Evolutionary conservation across 2,329 filamentous ascomycete genomes (phyloP).

Genomic region (Huntiella savannae): DNA sequence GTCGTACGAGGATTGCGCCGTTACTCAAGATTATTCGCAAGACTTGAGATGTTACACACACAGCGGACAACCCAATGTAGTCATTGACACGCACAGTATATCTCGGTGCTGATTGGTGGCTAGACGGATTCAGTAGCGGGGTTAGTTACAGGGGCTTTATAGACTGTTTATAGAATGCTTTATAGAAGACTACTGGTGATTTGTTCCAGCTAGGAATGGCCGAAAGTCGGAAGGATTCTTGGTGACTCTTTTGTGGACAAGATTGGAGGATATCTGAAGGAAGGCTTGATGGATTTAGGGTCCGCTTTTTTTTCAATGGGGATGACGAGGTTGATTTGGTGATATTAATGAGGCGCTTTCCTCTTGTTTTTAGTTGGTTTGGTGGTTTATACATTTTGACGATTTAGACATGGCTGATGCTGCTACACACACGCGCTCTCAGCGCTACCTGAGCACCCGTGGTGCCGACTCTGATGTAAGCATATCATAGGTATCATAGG

Average conservation of each 20-base stretch:
- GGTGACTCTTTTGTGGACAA: conserved; percentile 2
- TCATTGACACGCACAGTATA: neutral
- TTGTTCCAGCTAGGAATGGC: neutral
- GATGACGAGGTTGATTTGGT: neutral
- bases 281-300: neutral
- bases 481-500: neutral
- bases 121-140: too few species aligned
- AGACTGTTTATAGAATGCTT: too few species aligned
- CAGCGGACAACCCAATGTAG: neutral
- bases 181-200: too few species aligned
- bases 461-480: conserved; percentile 31
- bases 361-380: neutral
- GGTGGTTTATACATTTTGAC: neutral
- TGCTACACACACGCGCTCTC: conserved; percentile 25
- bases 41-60: conserved; percentile 11
- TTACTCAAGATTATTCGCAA: conserved; percentile 31
- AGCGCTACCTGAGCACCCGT: conserved; percentile 32
- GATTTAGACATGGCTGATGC: conserved; percentile 21
- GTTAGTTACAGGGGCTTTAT: too few species aligned
- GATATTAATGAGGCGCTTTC: neutral
- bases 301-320: conserved; percentile 1
- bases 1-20: conserved; percentile 29
- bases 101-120: neutral
- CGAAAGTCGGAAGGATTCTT: conserved; percentile 8
- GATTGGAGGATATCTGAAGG: neutral